Evolutionary conservation across 441 rosid species (phyloP).

Genomic region (Daphne laureola): DNA sequence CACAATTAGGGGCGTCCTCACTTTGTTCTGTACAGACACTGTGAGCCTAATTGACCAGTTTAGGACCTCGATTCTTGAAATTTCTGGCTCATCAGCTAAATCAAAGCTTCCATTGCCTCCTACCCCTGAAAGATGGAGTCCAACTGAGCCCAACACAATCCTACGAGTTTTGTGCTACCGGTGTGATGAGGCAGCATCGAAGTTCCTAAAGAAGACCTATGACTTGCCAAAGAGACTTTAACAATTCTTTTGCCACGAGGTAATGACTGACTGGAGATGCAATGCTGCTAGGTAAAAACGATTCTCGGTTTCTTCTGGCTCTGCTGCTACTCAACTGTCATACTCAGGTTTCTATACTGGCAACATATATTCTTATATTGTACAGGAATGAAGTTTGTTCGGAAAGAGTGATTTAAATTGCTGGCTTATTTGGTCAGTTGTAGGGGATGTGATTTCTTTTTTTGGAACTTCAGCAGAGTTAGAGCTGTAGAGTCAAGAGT

Average conservation of each 20-base stretch:
- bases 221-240: slow-evolving; percentile 75
- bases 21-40: slow-evolving; percentile 36
- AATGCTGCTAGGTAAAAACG: slow-evolving; percentile 1
- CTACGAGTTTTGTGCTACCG: slow-evolving; percentile 58
- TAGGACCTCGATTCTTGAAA: slow-evolving; percentile 32
- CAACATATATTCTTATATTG: not conserved
- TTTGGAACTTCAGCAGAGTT: too few relatives aligned
- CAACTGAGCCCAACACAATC: slow-evolving; percentile 57
- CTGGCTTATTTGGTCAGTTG: too few relatives aligned
- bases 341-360: not conserved
- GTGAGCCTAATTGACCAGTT: slow-evolving; percentile 47
- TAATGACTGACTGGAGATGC: slow-evolving; percentile 4
- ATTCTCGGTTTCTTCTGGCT: not conserved
- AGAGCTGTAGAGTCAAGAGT: too few relatives aligned
- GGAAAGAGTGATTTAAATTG: too few relatives aligned
- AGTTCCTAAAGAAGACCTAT: slow-evolving; percentile 62
- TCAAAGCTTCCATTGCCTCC: slow-evolving; percentile 64
- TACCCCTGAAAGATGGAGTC: slow-evolving; percentile 60
- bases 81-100: slow-evolving; percentile 43
- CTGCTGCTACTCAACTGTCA: too few relatives aligned
- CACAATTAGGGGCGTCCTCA: slow-evolving; percentile 40
- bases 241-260: slow-evolving; percentile 3
- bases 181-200: slow-evolving; percentile 47
- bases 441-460: too few relatives aligned
- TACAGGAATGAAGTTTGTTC: too few relatives aligned